Evolutionary conservation across 495 filamentous ascomycete species (phyloP), one percentile per base, ranked within the genome.

Genomic region (Penicillium angulare): DNA sequence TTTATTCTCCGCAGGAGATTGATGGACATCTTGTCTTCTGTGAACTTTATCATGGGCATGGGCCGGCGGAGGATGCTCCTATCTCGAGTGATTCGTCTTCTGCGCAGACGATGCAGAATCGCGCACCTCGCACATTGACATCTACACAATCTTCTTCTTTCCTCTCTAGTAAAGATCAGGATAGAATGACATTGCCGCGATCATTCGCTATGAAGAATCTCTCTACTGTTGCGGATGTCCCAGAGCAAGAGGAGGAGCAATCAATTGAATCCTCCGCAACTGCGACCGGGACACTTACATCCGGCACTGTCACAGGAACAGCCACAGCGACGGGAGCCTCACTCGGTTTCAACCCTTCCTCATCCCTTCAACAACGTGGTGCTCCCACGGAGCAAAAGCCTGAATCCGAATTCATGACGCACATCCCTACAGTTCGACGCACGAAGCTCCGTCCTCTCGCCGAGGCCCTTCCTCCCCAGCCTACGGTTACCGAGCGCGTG

Each of bases 11-110:
- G 1, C 87, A 90, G 64, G 78, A 77, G 46, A 83, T 95, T 31
- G 77, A 88, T 40, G 89, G 89, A 3, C 80, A 90, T 60, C 66
- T 85, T 31, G 85, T 95, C 23, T 87, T 81, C 61, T 90, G 87
- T 41, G 89, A 96, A 70, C 75, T 77, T 10, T 96, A 89, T 54
- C 74, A 80, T 51, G 86, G 86, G 45, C 74, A 82, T 13, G 85
- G 87, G 2, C 90, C 90, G 1, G 69, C 75, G 12, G 76, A 76
- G 43, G 87, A 95, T 64, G 74, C 76, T 24, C 72, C 83, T 1
- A 77, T 91, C 31, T 76, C 74, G 49, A 72, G 55, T 38, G 71
- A 67, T 31, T 73, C 74, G 10, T 57, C 66, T 13, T 66, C 66
- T 22, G 65, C 57, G n/a, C 54, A 43, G 13, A 58, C 55, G 15